These are phyloP conservation scores for Saitozyma podzolica DNA, from an alignment of 768 basidiomycete genomes.

Conservation along the genomic window DNA sequence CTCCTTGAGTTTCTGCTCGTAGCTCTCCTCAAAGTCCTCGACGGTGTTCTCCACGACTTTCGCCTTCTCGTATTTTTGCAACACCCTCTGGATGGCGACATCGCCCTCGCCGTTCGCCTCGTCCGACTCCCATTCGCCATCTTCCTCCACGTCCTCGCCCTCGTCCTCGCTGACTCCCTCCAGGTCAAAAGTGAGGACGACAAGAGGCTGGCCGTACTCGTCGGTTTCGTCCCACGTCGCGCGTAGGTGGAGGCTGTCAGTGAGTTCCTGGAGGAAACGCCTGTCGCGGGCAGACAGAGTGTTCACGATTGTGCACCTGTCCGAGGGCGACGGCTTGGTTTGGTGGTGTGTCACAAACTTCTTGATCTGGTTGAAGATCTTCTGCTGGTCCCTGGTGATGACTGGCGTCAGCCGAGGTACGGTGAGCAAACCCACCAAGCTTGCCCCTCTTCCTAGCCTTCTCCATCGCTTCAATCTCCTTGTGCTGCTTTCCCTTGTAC, in stretches of 20 bases:
- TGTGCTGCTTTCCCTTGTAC: slow-evolving; percentile 88
- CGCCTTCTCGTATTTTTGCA: slow-evolving; percentile 85
- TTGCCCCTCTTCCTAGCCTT: slow-evolving; percentile 61
- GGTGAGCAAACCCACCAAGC: slow-evolving; percentile 60
- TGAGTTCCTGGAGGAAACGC: slow-evolving; percentile 72
- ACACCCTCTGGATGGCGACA: slow-evolving; percentile 73
- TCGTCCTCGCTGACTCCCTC: slow-evolving; percentile 47
- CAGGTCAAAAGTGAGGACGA: slow-evolving; percentile 50
- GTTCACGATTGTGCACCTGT: slow-evolving; percentile 69
- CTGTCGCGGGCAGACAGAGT: slow-evolving; percentile 77
- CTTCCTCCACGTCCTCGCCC: slow-evolving; percentile 21
- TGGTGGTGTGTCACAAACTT: slow-evolving; percentile 62
- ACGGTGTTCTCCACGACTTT: slow-evolving; percentile 67
- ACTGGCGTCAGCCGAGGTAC: slow-evolving; percentile 53
- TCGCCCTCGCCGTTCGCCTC: slow-evolving; percentile 62
- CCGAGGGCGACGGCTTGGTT: slow-evolving; percentile 38
- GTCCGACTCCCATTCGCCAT: slow-evolving; percentile 43
- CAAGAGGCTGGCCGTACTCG: slow-evolving; percentile 59
- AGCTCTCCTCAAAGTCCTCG: slow-evolving; percentile 69
- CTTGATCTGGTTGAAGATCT: slow-evolving; percentile 76
- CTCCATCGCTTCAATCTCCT: slow-evolving; percentile 68
- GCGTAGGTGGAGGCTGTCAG: slow-evolving; percentile 71
- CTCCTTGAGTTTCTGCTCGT: slow-evolving; percentile 70
- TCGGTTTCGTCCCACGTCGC: slow-evolving; percentile 94
- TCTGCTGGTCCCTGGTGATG: slow-evolving; percentile 71